These are phyloP conservation scores for Wickerhamiella domercqiae DNA, from an alignment of 805 yeast species.

Conservation along the genomic window DNA sequence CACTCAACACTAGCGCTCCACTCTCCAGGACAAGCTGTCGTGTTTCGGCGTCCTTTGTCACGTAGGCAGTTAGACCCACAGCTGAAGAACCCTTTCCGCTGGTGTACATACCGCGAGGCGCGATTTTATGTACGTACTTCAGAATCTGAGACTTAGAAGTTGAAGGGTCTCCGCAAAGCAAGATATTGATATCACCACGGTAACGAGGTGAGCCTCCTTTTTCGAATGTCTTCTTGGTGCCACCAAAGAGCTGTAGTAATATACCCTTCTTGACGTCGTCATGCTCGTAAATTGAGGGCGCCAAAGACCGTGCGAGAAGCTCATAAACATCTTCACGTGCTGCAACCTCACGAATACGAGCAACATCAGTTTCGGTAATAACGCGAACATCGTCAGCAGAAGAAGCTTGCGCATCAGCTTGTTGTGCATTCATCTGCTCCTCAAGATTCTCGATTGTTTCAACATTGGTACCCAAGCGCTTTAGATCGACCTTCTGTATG, in stretches of 20 bases:
- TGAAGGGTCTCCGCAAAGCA: constrained; percentile 96
- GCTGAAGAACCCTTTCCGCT: constrained; percentile 99
- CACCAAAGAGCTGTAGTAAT: constrained; percentile 83
- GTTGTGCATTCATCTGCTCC: constrained; percentile 30
- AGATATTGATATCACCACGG: constrained; percentile 86
- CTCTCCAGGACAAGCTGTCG: constrained; percentile 84
- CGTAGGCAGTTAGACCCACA: constrained; percentile 94
- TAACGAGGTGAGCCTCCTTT: constrained; percentile 75
- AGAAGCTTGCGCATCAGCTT: constrained; percentile 44
- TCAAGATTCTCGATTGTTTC: constrained; percentile 34
- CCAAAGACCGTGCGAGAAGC: constrained; percentile 72
- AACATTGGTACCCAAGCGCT: constrained; percentile 65
- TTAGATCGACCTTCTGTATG: constrained; percentile 69
- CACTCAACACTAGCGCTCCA: constrained; percentile 92
- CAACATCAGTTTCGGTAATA: constrained; percentile 54
- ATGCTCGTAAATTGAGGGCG: constrained; percentile 93
- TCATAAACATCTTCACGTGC: constrained; percentile 70
- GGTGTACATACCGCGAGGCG: constrained; percentile 95
- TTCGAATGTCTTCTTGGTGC: constrained; percentile 72
- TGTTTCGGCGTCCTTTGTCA: constrained; percentile 87
- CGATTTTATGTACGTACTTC: constrained; percentile 91
- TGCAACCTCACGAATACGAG: constrained; percentile 44
- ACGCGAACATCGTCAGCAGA: constrained; percentile 39
- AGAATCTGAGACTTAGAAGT: constrained; percentile 90
- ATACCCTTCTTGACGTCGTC: constrained; percentile 96